Evolutionary conservation across 305 asterid species (phyloP).

Genomic region (Fraxinus greggii): DNA sequence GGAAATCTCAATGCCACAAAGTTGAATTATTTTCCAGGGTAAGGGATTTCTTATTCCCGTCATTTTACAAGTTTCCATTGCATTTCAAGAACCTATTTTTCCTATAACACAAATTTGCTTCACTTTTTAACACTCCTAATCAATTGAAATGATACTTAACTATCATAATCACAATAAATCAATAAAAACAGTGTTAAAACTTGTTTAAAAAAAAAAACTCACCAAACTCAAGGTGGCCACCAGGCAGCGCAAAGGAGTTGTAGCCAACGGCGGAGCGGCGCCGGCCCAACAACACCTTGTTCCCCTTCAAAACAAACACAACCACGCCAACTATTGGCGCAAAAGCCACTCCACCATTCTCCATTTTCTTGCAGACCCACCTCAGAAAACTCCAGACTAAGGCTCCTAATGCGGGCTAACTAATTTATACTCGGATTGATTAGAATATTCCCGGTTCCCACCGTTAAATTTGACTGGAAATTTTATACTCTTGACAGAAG

Average conservation of each 20-base stretch:
- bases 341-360: conserved; percentile 22
- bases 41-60: not conserved
- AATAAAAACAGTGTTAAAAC: not conserved
- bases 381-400: not conserved
- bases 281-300: conserved; percentile 49
- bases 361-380: conserved; percentile 26
- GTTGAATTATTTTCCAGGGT: not conserved
- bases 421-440: not conserved
- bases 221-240: conserved; percentile 68
- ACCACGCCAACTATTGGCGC: conserved; percentile 56
- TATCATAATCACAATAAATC: not conserved
- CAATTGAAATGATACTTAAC: not conserved
- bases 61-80: not conserved
- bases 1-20: not conserved
- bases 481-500: not conserved
- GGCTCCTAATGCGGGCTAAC: not conserved
- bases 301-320: conserved; percentile 47
- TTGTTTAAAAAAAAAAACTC: not conserved
- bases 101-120: not conserved
- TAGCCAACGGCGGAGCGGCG: conserved; percentile 50
- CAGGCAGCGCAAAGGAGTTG: conserved; percentile 50
- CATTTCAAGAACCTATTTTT: not conserved
- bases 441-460: not conserved
- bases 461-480: not conserved
- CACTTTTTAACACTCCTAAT: not conserved